phyloP scores from a whole-genome alignment of 179 eudicot species.

The Carnegiea gigantea region DNA sequence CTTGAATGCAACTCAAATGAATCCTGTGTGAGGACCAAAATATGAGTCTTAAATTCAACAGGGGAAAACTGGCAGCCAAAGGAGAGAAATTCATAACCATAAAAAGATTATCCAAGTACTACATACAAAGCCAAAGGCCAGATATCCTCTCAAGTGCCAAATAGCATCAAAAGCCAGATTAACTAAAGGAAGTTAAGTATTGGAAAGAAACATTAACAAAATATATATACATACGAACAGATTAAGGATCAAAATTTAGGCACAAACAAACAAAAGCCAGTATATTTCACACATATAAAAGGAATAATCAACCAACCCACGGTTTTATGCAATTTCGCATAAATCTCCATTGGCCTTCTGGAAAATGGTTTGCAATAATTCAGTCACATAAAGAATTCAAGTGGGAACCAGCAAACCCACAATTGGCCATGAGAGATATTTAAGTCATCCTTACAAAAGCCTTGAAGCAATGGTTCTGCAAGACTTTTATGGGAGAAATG shows the following conservation, averaged over 20 bases:
- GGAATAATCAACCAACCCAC: neutral
- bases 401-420: neutral
- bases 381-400: neutral
- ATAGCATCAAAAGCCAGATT: neutral
- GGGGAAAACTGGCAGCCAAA: neutral
- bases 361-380: neutral
- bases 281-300: neutral
- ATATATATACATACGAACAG: neutral
- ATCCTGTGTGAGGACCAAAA: constrained; percentile 22
- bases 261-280: neutral
- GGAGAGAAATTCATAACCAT: neutral
- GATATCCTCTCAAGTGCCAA: neutral
- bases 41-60: neutral
- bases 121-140: constrained; percentile 6
- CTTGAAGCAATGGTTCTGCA: neutral
- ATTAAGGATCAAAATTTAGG: neutral
- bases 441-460: neutral
- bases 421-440: neutral
- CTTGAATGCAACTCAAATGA: constrained; percentile 46
- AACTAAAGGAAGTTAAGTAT: neutral
- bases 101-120: neutral
- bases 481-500: neutral
- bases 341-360: neutral
- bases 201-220: neutral
- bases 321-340: neutral